Conservation (phyloP, 305 asterid species). For the Petunia hybrid region DNA sequence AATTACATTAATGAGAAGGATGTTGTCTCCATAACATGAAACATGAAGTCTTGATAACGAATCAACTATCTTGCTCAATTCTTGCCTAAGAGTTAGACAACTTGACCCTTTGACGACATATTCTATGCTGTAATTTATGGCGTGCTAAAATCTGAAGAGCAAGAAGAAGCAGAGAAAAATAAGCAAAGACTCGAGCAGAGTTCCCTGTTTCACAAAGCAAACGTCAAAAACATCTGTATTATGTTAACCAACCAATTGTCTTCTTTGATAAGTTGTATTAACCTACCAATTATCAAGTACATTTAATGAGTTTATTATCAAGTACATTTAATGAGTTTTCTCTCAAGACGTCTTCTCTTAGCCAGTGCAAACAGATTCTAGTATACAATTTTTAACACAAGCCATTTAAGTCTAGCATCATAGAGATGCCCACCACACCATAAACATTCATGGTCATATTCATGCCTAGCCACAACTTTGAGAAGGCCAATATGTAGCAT, state of each 20-base stretch:
- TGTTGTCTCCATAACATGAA: background rate
- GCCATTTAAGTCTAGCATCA: background rate
- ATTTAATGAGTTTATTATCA: no score
- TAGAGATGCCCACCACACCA: background rate
- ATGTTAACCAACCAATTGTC: no score
- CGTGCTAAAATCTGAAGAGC: background rate
- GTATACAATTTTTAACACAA: background rate
- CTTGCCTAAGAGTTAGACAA: background rate
- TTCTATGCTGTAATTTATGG: background rate
- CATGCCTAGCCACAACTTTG: no score
- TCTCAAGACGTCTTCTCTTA: background rate
- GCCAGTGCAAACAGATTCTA: background rate
- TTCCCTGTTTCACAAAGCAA: no score
- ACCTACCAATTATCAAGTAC: no score
- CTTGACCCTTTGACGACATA: background rate
- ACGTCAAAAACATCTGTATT: no score
- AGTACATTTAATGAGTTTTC: background rate
- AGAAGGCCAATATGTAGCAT: no score
- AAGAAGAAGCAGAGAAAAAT: background rate
- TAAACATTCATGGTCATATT: background rate
- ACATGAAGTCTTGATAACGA: background rate
- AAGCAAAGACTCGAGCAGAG: no score
- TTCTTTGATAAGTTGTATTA: no score
- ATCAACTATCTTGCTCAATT: background rate
- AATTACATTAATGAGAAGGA: background rate